Percentiles rank a stretch among this genome's conserved stretches.
These are phyloP conservation scores for Parastagonospora nodorum DNA, from an alignment of 2,329 filamentous ascomycete genomes.

Conservation along the genomic window DNA sequence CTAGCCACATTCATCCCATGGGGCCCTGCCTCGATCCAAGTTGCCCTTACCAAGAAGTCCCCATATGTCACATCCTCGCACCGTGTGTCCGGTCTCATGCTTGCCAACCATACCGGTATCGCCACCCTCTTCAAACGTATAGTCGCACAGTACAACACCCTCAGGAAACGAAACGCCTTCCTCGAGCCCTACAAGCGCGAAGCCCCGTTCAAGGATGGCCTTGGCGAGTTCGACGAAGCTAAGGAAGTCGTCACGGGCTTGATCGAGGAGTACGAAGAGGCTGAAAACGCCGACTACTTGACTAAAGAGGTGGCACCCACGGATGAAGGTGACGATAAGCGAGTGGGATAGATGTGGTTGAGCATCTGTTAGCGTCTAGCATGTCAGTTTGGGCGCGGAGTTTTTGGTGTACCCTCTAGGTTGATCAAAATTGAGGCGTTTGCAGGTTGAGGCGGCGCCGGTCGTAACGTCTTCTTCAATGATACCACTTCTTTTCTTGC, in stretches of 20 bases:
- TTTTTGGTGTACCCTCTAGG: slow-evolving; percentile 8
- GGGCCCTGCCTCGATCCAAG: slow-evolving; percentile 97
- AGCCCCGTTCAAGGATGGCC: slow-evolving; percentile 85
- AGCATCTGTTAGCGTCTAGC: slow-evolving; percentile 5
- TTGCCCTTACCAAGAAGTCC: slow-evolving; percentile 93
- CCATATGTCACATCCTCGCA: slow-evolving; percentile 95
- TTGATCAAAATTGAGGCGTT: slow-evolving; percentile 8
- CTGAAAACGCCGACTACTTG: slow-evolving; percentile 87
- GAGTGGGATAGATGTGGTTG: slow-evolving; percentile 21
- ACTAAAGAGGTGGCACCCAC: slow-evolving; percentile 65
- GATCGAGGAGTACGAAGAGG: slow-evolving; percentile 93
- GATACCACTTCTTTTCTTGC: slow-evolving; percentile 17
- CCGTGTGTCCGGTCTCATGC: slow-evolving; percentile 93
- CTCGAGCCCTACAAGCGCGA: slow-evolving; percentile 97
- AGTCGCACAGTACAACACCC: slow-evolving; percentile 86
- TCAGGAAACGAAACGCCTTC: slow-evolving; percentile 96
- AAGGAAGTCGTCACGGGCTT: slow-evolving; percentile 88
- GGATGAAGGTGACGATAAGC: slow-evolving; percentile 40
- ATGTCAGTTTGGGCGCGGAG: slow-evolving; percentile 8
- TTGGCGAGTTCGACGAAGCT: slow-evolving; percentile 94
- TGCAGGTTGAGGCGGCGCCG: slow-evolving; percentile 8
- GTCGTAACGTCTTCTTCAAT: slow-evolving; percentile 12
- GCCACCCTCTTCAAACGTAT: slow-evolving; percentile 97
- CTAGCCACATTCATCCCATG: slow-evolving; percentile 97
- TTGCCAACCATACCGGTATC: slow-evolving; percentile 97